Percentiles rank a stretch among this genome's conserved stretches.
Conservation (phyloP, 2,329 filamentous ascomycete genomes). For the Atkinsonella hypoxylon region DNA sequence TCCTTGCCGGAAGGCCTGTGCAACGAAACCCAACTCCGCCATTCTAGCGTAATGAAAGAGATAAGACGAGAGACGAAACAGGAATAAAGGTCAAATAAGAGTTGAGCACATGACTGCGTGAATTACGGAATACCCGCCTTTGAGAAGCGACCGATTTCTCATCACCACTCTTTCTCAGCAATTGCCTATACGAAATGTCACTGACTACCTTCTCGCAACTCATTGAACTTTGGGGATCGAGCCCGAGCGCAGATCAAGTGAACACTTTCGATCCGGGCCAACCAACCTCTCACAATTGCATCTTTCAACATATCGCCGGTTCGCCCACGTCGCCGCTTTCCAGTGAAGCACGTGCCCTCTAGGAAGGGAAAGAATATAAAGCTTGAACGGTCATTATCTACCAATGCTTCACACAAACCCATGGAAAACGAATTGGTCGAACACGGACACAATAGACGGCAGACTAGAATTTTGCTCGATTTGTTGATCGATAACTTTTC, state of each 20-base stretch:
- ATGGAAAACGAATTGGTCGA: conserved; percentile 13
- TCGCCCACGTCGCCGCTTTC: neutral
- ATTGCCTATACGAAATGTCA: neutral
- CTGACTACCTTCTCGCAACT: neutral
- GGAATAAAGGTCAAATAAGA: conserved; percentile 9
- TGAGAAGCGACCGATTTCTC: neutral
- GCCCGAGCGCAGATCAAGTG: neutral
- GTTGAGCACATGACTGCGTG: conserved; percentile 8
- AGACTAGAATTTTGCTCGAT: conserved; percentile 33
- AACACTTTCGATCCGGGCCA: neutral
- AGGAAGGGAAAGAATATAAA: neutral
- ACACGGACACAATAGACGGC: conserved; percentile 25
- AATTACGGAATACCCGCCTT: neutral
- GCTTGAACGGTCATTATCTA: conserved; percentile 2
- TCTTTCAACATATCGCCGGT: neutral
- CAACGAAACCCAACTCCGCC: conserved; percentile 14
- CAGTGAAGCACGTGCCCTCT: neutral
- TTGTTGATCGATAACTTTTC: conserved; percentile 41
- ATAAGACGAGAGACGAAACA: conserved; percentile 9
- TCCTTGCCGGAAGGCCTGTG: conserved; percentile 10
- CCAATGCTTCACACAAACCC: conserved; percentile 16
- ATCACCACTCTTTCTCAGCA: neutral
- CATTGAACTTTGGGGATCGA: neutral
- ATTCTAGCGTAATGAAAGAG: conserved; percentile 16
- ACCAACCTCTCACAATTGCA: neutral